Evolutionary conservation across 768 basidiomycete species (phyloP).

Genomic region (Coprinellus aureogranulatus): DNA sequence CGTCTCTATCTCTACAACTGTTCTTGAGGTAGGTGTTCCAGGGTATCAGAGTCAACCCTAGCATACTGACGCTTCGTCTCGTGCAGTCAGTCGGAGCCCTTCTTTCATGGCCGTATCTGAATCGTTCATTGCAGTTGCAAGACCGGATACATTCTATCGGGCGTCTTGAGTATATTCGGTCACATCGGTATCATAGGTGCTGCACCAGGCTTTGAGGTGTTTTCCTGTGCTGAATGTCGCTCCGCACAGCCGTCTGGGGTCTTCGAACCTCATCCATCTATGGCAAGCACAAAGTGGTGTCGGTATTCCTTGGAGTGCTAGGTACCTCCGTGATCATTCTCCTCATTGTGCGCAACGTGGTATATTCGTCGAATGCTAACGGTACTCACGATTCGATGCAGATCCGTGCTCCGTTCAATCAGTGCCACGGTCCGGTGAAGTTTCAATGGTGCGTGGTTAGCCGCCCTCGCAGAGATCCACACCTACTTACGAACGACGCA

Average conservation of each 20-base stretch:
- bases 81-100: background rate
- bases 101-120: background rate
- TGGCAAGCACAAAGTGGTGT: background rate
- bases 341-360: conserved; percentile 1
- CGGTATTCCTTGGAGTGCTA: background rate
- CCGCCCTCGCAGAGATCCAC: background rate
- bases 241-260: conserved; percentile 2
- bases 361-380: background rate
- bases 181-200: conserved; percentile 3
- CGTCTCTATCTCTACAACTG: background rate
- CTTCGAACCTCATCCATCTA: conserved; percentile 6
- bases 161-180: conserved; percentile 2
- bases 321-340: background rate
- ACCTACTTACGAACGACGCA: too few species aligned
- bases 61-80: background rate
- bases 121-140: background rate
- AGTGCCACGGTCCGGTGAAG: background rate
- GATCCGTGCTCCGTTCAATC: conserved; percentile 1
- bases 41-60: background rate
- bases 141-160: background rate
- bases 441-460: background rate
- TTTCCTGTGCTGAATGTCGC: background rate
- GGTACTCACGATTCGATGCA: background rate
- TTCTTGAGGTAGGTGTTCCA: background rate
- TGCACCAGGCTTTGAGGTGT: background rate